A percentile compares a stretch with the other conserved stretches of the same genome.
These are phyloP conservation scores for Mycena rosella DNA, from an alignment of 768 basidiomycete species.

Conservation along the genomic window DNA sequence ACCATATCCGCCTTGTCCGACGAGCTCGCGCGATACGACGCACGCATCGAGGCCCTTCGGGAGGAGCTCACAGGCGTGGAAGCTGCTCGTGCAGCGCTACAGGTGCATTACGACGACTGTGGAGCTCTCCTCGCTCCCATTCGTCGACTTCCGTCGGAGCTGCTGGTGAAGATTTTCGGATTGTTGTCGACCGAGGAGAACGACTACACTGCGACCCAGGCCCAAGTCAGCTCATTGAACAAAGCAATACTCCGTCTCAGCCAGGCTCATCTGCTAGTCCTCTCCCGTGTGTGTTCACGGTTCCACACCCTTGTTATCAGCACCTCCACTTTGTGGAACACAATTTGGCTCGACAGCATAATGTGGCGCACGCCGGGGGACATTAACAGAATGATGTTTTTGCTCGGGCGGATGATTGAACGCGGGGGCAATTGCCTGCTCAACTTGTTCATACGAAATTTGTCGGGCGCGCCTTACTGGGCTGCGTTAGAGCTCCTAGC, in stretches of 20 bases:
- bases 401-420: neutral
- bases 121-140: neutral
- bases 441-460: neutral
- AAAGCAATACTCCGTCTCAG: neutral
- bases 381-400: neutral
- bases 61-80: neutral
- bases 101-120: neutral
- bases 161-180: neutral
- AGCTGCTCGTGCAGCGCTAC: neutral
- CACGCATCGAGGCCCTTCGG: neutral
- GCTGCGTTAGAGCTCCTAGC: neutral
- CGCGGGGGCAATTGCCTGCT: neutral
- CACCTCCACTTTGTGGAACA: neutral
- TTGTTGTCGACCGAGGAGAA: neutral
- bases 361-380: neutral
- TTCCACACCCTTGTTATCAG: neutral
- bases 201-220: too few species aligned
- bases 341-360: neutral
- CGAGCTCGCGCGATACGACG: neutral
- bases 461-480: too few species aligned
- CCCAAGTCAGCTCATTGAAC: too few species aligned
- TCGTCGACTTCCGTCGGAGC: constrained; percentile 10
- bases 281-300: neutral
- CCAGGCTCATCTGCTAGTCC: neutral
- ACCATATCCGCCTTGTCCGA: neutral